These are phyloP conservation scores for Tephrocybe sp. DNA, from an alignment of 768 basidiomycete genomes.

Conservation along the genomic window DNA sequence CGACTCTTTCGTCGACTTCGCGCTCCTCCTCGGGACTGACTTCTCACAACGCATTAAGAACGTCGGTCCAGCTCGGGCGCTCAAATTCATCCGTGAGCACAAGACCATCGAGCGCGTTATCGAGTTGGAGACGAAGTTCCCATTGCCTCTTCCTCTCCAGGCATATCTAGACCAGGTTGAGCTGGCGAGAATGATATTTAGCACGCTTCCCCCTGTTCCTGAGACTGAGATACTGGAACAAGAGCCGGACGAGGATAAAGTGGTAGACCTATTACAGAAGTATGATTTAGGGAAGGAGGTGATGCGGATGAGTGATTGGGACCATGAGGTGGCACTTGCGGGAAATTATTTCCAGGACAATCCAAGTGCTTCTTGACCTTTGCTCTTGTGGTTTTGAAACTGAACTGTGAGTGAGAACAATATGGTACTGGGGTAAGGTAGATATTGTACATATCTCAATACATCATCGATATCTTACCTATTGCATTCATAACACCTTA, in stretches of 20 bases:
- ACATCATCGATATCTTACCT: too few species aligned
- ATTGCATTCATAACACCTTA: too few species aligned
- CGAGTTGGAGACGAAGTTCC: conserved; percentile 46
- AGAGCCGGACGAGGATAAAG: conserved; percentile 36
- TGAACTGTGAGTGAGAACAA: too few species aligned
- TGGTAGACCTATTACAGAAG: conserved; percentile 46
- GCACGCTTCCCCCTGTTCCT: conserved; percentile 63
- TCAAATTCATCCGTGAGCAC: conserved; percentile 70
- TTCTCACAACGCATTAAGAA: conserved; percentile 83
- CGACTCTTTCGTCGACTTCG: conserved; percentile 74
- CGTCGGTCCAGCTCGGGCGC: conserved; percentile 75
- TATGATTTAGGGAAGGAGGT: conserved; percentile 45
- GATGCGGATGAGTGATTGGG: conserved; percentile 36
- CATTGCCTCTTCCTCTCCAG: conserved; percentile 42
- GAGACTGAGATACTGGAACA: conserved; percentile 33
- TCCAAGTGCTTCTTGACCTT: conserved; percentile 33
- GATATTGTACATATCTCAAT: too few species aligned
- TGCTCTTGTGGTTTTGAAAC: too few species aligned
- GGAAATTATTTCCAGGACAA: conserved; percentile 71
- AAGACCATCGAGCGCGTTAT: conserved; percentile 73
- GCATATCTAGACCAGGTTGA: conserved; percentile 66
- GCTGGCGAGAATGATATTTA: conserved; percentile 61
- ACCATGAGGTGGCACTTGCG: conserved; percentile 42
- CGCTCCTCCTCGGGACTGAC: conserved; percentile 85
- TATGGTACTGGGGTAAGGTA: too few species aligned